Percentiles rank a stretch among this genome's conserved stretches.
Evolutionary conservation across 257 asterid species (phyloP).

Genomic region (Anisodus acutangulus): DNA sequence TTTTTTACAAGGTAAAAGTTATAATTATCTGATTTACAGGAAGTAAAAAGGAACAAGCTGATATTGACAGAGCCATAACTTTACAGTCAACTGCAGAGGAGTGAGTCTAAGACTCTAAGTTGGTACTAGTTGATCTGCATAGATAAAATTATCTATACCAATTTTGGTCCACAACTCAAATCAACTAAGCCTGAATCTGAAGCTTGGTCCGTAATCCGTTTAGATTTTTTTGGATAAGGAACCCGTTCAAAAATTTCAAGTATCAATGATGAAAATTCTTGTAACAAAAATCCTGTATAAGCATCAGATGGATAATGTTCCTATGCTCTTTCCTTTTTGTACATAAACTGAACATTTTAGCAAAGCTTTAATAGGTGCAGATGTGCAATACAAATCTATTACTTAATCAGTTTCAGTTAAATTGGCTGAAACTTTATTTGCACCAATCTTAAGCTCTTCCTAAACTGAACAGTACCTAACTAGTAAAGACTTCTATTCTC

Average conservation of each 20-base stretch:
- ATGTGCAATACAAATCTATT: neutral
- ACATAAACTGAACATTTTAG: neutral
- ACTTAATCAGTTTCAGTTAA: neutral
- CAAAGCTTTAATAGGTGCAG: neutral
- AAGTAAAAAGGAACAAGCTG: constrained; percentile 4
- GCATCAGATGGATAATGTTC: neutral
- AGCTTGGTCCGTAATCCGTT: too few relatives aligned
- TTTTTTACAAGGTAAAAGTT: too few relatives aligned
- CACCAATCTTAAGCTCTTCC: neutral
- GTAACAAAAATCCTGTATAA: neutral
- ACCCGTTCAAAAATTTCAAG: neutral
- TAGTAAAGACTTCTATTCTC: neutral
- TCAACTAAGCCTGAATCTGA: neutral
- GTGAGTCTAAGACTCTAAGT: neutral
- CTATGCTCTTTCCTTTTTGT: neutral
- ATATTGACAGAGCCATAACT: neutral
- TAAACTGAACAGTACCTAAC: neutral
- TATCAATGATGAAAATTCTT: neutral
- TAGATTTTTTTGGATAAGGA: neutral
- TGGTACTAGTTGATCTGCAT: neutral
- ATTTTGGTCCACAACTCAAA: neutral
- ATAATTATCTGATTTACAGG: neutral
- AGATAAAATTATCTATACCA: neutral
- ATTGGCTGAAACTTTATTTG: neutral
- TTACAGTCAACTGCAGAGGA: neutral